Conservation (phyloP, 441 rosid species). For the Populus hybrid region DNA sequence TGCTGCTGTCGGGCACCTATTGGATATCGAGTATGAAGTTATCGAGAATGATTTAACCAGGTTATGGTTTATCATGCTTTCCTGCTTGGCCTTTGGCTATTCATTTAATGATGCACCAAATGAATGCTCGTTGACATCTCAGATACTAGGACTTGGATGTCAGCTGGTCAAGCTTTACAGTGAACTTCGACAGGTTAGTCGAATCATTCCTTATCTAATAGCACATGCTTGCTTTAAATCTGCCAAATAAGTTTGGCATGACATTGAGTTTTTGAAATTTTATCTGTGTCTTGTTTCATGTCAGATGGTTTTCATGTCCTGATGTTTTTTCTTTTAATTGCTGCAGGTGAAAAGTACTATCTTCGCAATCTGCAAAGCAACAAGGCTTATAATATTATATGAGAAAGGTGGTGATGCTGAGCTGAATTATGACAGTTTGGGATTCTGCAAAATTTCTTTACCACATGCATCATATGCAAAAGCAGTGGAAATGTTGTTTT, state of each 20-base stretch:
- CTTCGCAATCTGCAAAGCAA: constrained; percentile 72
- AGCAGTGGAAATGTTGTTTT: no score
- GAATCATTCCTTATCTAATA: constrained; percentile 8
- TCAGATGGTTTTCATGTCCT: constrained; percentile 8
- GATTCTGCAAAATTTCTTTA: no score
- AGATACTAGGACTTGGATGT: constrained; percentile 54
- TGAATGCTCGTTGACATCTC: constrained; percentile 38
- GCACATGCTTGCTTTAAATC: not conserved
- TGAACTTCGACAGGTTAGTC: constrained; percentile 93
- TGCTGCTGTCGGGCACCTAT: constrained; percentile 48
- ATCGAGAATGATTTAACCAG: constrained; percentile 59
- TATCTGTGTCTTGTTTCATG: constrained; percentile 12
- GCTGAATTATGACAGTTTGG: no score
- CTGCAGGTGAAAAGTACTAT: constrained; percentile 68
- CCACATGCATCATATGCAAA: no score
- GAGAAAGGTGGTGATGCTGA: no score
- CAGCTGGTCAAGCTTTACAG: constrained; percentile 75
- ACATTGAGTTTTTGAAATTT: constrained; percentile 7
- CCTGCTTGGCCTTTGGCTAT: constrained; percentile 46
- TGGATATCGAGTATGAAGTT: constrained; percentile 85
- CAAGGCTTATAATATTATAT: constrained; percentile 38
- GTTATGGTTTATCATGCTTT: constrained; percentile 67
- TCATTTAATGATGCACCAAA: constrained; percentile 35
- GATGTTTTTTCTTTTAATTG: constrained; percentile 12
- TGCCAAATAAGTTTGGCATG: not conserved